Percentiles rank a stretch among this genome's conserved stretches.
Conservation (phyloP, 2,329 filamentous ascomycete species). For the Nigrospora osmanthi region DNA sequence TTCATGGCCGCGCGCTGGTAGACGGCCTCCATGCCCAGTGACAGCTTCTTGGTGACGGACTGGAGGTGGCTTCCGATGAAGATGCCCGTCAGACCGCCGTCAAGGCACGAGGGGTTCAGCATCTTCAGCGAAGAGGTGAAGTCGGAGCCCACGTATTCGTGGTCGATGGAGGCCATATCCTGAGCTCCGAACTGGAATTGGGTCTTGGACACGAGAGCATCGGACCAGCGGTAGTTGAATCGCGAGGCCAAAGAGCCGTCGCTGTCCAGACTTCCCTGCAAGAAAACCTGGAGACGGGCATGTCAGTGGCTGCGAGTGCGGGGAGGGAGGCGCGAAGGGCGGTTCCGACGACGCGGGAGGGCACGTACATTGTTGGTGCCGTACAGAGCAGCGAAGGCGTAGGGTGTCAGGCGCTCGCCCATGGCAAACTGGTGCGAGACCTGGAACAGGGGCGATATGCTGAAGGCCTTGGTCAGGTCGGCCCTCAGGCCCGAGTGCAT, state of each 20-base stretch:
- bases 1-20: slow-evolving; percentile 84
- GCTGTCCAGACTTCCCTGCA: slow-evolving; percentile 93
- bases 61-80: slow-evolving; percentile 95
- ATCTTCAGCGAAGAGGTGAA: slow-evolving; percentile 91
- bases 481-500: slow-evolving; percentile 95
- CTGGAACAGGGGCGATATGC: slow-evolving; percentile 89
- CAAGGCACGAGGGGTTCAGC: slow-evolving; percentile 88
- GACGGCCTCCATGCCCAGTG: slow-evolving; percentile 81
- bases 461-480: slow-evolving; percentile 94
- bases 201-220: slow-evolving; percentile 75
- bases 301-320: slow-evolving; percentile 1
- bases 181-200: slow-evolving; percentile 77
- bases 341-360: neutral
- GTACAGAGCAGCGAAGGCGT: slow-evolving; percentile 90
- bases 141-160: slow-evolving; percentile 89
- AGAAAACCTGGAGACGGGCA: slow-evolving; percentile 61
- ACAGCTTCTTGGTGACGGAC: slow-evolving; percentile 77
- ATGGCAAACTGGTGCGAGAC: slow-evolving; percentile 95
- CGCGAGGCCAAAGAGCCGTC: slow-evolving; percentile 80
- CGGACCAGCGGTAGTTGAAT: slow-evolving; percentile 88
- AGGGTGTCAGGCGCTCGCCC: slow-evolving; percentile 87
- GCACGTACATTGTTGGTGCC: slow-evolving; percentile 78
- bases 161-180: slow-evolving; percentile 88
- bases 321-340: neutral
- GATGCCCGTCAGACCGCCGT: slow-evolving; percentile 90